Conservation (phyloP, 2,329 filamentous ascomycete species). For the Microsporum audouinii region DNA sequence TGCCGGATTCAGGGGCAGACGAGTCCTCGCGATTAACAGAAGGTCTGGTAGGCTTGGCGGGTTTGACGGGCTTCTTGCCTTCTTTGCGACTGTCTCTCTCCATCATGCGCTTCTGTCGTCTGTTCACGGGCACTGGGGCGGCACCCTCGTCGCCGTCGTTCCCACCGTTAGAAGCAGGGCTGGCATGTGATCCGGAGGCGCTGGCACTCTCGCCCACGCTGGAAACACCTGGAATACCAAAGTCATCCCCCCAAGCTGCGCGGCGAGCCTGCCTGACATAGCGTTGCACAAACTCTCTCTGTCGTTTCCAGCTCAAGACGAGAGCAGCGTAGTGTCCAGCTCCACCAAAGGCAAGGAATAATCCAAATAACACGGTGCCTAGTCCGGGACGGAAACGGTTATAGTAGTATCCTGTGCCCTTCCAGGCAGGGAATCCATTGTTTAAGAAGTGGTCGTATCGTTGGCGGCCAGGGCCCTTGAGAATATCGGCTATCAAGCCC, state of each 20-base stretch:
- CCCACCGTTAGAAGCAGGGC: conserved; percentile 32
- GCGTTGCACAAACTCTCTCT: conserved; percentile 78
- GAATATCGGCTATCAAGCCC: conserved; percentile 71
- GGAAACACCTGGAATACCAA: conserved; percentile 54
- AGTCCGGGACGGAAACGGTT: conserved; percentile 82
- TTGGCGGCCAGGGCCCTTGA: conserved; percentile 66
- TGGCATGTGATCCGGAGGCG: conserved; percentile 21
- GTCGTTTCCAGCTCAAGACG: conserved; percentile 76
- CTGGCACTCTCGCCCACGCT: conserved; percentile 42
- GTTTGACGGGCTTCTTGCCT: conserved; percentile 39
- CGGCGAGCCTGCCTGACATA: conserved; percentile 84
- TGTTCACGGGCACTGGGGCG: conserved; percentile 54
- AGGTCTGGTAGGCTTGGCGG: conserved; percentile 14
- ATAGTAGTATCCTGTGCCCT: conserved; percentile 98
- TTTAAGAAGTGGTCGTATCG: conserved; percentile 89
- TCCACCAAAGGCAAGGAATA: conserved; percentile 74
- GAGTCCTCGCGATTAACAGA: conserved; percentile 8
- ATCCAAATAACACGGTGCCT: conserved; percentile 67
- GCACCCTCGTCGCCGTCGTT: conserved; percentile 35
- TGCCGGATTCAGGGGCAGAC: conserved; percentile 30
- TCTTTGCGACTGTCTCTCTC: conserved; percentile 67
- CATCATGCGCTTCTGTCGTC: conserved; percentile 77
- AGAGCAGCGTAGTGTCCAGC: conserved; percentile 77
- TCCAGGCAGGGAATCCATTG: conserved; percentile 93
- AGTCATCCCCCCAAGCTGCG: conserved; percentile 79